Percentiles rank a stretch among this genome's conserved stretches.
Conservation (phyloP, 345 rosid species). For the Ailanthus altissimus region DNA sequence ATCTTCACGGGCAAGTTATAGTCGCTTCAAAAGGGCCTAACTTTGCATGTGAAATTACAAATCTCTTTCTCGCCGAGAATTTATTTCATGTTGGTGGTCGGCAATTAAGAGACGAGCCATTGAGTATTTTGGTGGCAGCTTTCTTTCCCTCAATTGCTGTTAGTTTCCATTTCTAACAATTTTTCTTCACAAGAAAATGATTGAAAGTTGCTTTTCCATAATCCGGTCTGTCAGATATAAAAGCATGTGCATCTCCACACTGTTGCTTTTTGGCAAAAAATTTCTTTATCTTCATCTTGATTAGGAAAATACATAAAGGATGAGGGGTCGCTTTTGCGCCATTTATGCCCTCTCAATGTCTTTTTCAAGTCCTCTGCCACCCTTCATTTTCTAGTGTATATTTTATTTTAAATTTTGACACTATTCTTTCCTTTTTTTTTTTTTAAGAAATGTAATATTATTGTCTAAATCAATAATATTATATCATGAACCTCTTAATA, state of each 20-base stretch:
- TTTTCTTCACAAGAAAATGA: constrained; percentile 8
- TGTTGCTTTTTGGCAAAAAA: background rate
- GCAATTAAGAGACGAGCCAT: background rate
- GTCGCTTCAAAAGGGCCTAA: background rate
- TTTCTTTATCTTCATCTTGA: background rate
- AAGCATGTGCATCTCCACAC: constrained; percentile 16
- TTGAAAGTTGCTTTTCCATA: background rate
- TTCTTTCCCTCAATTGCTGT: background rate
- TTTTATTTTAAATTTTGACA: too few relatives aligned
- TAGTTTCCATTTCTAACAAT: background rate
- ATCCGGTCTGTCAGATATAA: constrained; percentile 4
- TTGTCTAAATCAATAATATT: too few relatives aligned
- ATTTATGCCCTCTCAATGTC: background rate
- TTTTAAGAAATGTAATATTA: too few relatives aligned
- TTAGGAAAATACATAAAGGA: background rate
- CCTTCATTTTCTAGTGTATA: background rate
- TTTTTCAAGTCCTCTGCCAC: background rate
- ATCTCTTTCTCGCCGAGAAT: constrained; percentile 8
- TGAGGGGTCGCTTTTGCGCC: constrained; percentile 13
- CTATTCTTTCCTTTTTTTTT: constrained; percentile 6
- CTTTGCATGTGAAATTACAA: constrained; percentile 5
- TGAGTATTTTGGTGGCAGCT: constrained; percentile 4
- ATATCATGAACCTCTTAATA: too few relatives aligned
- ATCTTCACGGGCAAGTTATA: background rate
- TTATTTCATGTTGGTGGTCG: constrained; percentile 12